Conservation (phyloP, 2,329 filamentous ascomycete species). For the Penicillium sp. region DNA sequence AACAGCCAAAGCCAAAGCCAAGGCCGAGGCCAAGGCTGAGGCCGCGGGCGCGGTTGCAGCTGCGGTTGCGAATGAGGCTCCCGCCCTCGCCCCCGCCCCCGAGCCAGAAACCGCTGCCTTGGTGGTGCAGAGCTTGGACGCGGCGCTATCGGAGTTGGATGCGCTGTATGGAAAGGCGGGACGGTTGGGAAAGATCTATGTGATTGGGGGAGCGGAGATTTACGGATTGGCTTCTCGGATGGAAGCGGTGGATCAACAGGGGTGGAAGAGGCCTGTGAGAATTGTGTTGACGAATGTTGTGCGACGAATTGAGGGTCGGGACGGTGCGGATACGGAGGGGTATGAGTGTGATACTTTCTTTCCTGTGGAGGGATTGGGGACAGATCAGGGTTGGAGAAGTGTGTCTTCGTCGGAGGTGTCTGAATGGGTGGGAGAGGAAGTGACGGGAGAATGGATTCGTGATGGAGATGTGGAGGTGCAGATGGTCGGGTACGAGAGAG, state of each 20-base stretch:
- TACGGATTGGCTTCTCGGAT: slow-evolving; percentile 63
- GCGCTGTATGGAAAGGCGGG: slow-evolving; percentile 15
- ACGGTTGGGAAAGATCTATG: slow-evolving; percentile 59
- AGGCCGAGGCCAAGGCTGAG: neutral
- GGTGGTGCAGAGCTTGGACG: slow-evolving; percentile 53
- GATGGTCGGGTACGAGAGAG: slow-evolving; percentile 43
- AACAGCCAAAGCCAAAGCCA: slow-evolving; percentile 11
- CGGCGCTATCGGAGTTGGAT: slow-evolving; percentile 46
- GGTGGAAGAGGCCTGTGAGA: slow-evolving; percentile 19
- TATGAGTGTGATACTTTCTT: slow-evolving; percentile 48
- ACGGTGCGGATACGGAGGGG: slow-evolving; percentile 16
- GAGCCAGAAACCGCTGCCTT: slow-evolving; percentile 37
- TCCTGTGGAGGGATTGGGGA: slow-evolving; percentile 33
- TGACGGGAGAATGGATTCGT: slow-evolving; percentile 40
- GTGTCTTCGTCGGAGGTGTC: slow-evolving; percentile 30
- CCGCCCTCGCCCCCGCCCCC: neutral
- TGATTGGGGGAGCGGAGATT: slow-evolving; percentile 86
- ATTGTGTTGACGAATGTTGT: slow-evolving; percentile 40
- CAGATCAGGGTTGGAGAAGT: slow-evolving; percentile 28
- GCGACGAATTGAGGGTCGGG: slow-evolving; percentile 15
- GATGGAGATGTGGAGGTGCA: slow-evolving; percentile 47
- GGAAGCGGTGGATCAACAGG: neutral
- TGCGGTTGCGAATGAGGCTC: neutral
- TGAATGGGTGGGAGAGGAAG: slow-evolving; percentile 40
- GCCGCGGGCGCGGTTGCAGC: neutral